phyloP scores from a whole-genome alignment of 257 asterid species.

The Plectranthus barbatus region DNA sequence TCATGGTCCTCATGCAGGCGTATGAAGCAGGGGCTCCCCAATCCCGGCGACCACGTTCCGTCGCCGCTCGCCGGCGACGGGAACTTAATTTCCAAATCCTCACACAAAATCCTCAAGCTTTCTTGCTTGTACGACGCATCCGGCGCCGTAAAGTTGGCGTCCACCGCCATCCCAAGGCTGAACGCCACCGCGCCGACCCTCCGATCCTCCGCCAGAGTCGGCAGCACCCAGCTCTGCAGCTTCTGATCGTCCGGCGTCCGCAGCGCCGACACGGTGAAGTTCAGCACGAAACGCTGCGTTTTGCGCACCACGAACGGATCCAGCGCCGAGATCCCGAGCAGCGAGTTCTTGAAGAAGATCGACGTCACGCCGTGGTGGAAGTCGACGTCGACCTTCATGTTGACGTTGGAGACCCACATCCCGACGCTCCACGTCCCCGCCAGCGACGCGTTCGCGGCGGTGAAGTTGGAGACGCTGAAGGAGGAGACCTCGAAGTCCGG shows the following conservation, averaged over 20 bases:
- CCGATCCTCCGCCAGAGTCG: slow-evolving; percentile 4
- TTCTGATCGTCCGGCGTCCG: not conserved
- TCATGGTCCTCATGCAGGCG: slow-evolving; percentile 4
- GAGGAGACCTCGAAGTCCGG: slow-evolving; percentile 33
- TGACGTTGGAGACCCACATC: slow-evolving; percentile 23
- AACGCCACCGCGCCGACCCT: slow-evolving; percentile 16
- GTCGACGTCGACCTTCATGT: slow-evolving; percentile 3
- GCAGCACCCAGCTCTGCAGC: slow-evolving; percentile 2
- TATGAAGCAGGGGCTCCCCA: slow-evolving; percentile 16
- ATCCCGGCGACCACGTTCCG: slow-evolving; percentile 19
- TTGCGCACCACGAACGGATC: slow-evolving; percentile 11
- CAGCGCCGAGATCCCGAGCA: slow-evolving; percentile 21
- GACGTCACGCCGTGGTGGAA: slow-evolving; percentile 21
- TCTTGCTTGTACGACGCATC: slow-evolving; percentile 7
- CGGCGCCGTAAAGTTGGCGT: slow-evolving; percentile 14
- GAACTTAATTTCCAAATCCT: slow-evolving; percentile 24
- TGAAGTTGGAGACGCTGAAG: slow-evolving; percentile 29
- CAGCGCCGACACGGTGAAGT: slow-evolving; percentile 2
- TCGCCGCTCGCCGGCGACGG: slow-evolving; percentile 9
- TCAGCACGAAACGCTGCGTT: not conserved
- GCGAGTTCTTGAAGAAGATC: slow-evolving; percentile 23
- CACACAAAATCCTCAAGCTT: slow-evolving; percentile 30
- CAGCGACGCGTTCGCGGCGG: not conserved
- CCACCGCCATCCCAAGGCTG: slow-evolving; percentile 29
- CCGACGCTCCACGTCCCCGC: slow-evolving; percentile 23